Evolutionary conservation across 2,329 filamentous ascomycete genomes (phyloP).

Genomic region (Penicillium olsonii): DNA sequence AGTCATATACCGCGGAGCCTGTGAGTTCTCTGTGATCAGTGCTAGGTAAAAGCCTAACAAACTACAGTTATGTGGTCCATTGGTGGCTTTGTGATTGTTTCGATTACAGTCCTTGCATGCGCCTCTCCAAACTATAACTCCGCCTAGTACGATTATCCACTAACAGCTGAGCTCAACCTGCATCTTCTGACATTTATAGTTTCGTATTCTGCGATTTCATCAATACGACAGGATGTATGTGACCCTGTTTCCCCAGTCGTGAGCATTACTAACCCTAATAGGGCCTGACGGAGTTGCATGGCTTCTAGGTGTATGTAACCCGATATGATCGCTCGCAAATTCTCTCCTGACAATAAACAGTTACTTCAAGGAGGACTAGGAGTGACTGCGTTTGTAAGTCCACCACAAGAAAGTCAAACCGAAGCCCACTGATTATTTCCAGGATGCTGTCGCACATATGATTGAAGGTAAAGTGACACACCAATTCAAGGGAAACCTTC

Average conservation of each 20-base stretch:
- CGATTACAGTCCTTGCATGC: conserved; percentile 67
- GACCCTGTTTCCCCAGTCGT: fast-evolving
- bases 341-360: conserved; percentile 18
- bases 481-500: not conserved
- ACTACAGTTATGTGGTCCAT: conserved; percentile 64
- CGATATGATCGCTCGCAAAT: not conserved
- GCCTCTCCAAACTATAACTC: conserved; percentile 65
- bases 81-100: conserved; percentile 67
- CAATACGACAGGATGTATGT: conserved; percentile 63
- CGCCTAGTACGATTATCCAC: conserved; percentile 49
- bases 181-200: conserved; percentile 15
- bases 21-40: conserved; percentile 15
- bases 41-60: conserved; percentile 3
- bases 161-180: too few species aligned
- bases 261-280: conserved; percentile 15
- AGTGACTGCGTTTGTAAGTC: conserved; percentile 52
- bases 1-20: conserved; percentile 66
- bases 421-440: conserved; percentile 3
- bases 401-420: not conserved
- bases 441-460: conserved; percentile 51
- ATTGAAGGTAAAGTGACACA: conserved; percentile 38
- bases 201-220: conserved; percentile 65
- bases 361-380: conserved; percentile 53
- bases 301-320: conserved; percentile 37
- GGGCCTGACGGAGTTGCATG: conserved; percentile 62